These are phyloP conservation scores for Tilletia setariae DNA, from an alignment of 1,284 basidiomycete species.

Conservation along the genomic window DNA sequence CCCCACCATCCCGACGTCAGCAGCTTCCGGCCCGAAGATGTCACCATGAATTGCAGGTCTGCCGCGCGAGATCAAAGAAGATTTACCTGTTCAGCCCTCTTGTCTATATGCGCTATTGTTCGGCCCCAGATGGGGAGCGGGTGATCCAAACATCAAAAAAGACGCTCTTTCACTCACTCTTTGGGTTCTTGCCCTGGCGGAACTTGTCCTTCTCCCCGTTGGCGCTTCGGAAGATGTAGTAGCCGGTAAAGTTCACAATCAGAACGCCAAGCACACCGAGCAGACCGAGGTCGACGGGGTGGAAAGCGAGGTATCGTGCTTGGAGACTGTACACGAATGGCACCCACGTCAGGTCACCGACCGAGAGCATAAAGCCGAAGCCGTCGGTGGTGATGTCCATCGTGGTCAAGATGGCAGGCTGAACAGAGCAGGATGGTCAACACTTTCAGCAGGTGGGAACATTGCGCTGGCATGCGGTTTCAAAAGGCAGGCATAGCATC, in stretches of 20 bases:
- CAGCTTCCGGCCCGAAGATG: conserved; percentile 80
- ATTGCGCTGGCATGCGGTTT: not conserved
- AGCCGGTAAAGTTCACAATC: conserved; percentile 70
- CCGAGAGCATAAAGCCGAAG: conserved; percentile 96
- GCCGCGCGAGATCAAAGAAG: not conserved
- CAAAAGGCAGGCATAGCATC: too few species aligned
- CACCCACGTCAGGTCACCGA: conserved; percentile 91
- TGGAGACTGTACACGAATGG: conserved; percentile 93
- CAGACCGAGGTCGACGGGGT: conserved; percentile 73
- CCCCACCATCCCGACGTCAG: conserved; percentile 98
- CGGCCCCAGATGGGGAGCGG: not conserved
- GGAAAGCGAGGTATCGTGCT: conserved; percentile 87
- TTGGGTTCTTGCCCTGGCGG: conserved; percentile 86
- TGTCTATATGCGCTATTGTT: not conserved
- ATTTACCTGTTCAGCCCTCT: not conserved
- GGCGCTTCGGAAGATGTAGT: conserved; percentile 82
- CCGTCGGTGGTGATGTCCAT: conserved; percentile 99
- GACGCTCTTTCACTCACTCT: conserved; percentile 61
- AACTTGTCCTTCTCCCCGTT: conserved; percentile 97
- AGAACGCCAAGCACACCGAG: conserved; percentile 66
- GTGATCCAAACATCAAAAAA: too few species aligned
- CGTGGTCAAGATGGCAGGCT: conserved; percentile 75
- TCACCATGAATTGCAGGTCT: conserved; percentile 77
- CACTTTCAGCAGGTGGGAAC: not conserved
- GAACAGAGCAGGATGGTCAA: not conserved